These are phyloP conservation scores for Pyrenochaeta sp. DNA, from an alignment of 2,329 filamentous ascomycete genomes.

Conservation along the genomic window DNA sequence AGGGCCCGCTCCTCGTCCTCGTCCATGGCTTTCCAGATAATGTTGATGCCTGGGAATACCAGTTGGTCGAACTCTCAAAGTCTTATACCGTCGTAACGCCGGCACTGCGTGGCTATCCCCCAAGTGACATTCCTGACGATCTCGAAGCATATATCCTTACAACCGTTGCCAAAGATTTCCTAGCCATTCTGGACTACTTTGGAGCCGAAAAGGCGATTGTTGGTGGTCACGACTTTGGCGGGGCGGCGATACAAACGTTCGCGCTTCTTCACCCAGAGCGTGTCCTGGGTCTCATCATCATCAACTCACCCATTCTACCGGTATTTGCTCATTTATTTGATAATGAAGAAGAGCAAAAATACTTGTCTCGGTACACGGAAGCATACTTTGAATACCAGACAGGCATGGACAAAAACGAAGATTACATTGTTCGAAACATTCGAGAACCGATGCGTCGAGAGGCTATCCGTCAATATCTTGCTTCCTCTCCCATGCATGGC, in stretches of 20 bases:
- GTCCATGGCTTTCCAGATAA: conserved; percentile 15
- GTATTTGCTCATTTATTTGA: conserved; percentile 5
- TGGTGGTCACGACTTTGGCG: conserved; percentile 13
- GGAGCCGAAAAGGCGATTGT: conserved; percentile 1
- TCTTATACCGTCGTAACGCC: conserved; percentile 11
- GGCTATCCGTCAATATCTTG: conserved; percentile 7
- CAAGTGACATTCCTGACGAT: conserved; percentile 6
- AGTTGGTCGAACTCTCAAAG: conserved; percentile 5
- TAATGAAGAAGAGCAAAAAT: background rate
- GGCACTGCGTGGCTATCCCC: conserved; percentile 12
- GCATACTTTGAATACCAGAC: conserved; percentile 4
- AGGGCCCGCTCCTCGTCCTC: no score
- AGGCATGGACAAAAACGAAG: conserved; percentile 12
- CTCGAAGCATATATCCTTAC: conserved; percentile 2
- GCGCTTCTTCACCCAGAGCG: background rate
- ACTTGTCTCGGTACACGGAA: conserved; percentile 8
- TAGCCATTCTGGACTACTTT: conserved; percentile 13
- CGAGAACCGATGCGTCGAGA: conserved; percentile 6
- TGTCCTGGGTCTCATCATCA: conserved; percentile 3
- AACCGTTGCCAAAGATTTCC: conserved; percentile 1
- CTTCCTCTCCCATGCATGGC: conserved; percentile 2
- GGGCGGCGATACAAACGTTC: conserved; percentile 4
- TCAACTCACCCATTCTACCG: conserved; percentile 6
- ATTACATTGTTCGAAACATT: conserved; percentile 4
- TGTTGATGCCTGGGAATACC: conserved; percentile 8